phyloP scores from a whole-genome alignment of 805 yeast species.

The Scheffersomyces stipitis region DNA sequence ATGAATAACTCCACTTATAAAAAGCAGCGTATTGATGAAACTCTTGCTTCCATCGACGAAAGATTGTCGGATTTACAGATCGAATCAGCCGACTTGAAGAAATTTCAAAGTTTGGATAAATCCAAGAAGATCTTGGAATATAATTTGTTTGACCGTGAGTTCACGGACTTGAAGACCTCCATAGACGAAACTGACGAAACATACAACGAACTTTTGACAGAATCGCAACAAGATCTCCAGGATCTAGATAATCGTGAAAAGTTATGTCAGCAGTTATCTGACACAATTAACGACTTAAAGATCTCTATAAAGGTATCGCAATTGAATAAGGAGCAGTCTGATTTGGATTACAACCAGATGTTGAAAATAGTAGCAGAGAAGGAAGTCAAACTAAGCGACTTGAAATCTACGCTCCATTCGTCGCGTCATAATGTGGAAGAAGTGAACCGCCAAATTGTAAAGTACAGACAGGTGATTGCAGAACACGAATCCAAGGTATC shows the following conservation, averaged over 20 bases:
- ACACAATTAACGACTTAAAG: constrained; percentile 45
- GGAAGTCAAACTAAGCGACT: constrained; percentile 45
- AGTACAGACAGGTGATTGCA: constrained; percentile 27
- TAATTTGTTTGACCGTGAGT: constrained; percentile 74
- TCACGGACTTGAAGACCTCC: constrained; percentile 56
- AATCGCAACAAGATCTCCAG: constrained; percentile 53
- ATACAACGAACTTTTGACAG: constrained; percentile 49
- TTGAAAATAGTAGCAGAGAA: constrained; percentile 50
- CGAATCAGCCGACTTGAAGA: constrained; percentile 74
- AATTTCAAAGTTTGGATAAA: constrained; percentile 66
- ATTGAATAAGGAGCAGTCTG: constrained; percentile 58
- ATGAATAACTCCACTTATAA: constrained; percentile 73
- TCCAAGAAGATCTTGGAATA: constrained; percentile 71
- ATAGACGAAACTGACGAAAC: constrained; percentile 62
- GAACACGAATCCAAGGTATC: constrained; percentile 38
- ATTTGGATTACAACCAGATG: constrained; percentile 49
- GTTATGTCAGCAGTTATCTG: constrained; percentile 44
- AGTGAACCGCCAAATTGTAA: constrained; percentile 16
- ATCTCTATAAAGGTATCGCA: constrained; percentile 50
- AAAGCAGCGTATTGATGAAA: constrained; percentile 69
- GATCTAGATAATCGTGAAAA: constrained; percentile 64
- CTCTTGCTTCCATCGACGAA: constrained; percentile 65
- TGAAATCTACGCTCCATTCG: constrained; percentile 33
- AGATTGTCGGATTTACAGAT: constrained; percentile 75
- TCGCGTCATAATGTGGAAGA: constrained; percentile 29